Evolutionary conservation across 768 basidiomycete genomes (phyloP).

Genomic region (Rhodocollybia butyracea): DNA sequence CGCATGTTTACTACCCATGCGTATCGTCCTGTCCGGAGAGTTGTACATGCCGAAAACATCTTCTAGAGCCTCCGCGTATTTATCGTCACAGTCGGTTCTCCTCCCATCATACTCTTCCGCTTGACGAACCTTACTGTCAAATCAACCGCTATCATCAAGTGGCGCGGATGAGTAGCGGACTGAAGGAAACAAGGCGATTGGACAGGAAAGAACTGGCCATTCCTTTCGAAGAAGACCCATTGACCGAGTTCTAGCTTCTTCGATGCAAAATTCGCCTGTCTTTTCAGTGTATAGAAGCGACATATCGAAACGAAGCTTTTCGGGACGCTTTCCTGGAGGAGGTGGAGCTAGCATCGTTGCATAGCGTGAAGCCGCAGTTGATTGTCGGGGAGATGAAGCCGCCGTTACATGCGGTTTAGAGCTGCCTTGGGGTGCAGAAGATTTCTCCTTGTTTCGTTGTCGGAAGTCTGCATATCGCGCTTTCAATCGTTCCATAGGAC

Average conservation of each 20-base stretch:
- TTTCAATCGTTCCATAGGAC: slow-evolving; percentile 83
- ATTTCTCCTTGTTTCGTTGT: slow-evolving; percentile 33
- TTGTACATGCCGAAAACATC: slow-evolving; percentile 98
- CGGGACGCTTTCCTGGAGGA: slow-evolving; percentile 64
- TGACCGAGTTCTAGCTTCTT: slow-evolving; percentile 78
- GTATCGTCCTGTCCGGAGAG: slow-evolving; percentile 75
- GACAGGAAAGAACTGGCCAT: slow-evolving; percentile 68
- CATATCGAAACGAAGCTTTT: slow-evolving; percentile 68
- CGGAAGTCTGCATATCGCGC: slow-evolving; percentile 79
- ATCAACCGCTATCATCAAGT: slow-evolving; percentile 56
- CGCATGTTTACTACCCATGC: slow-evolving; percentile 69
- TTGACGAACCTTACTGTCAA: slow-evolving; percentile 36
- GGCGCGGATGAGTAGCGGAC: slow-evolving; percentile 26
- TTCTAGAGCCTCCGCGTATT: slow-evolving; percentile 94
- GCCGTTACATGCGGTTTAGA: slow-evolving; percentile 19
- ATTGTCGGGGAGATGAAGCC: slow-evolving; percentile 26
- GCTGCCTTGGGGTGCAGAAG: slow-evolving; percentile 29
- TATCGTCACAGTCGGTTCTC: slow-evolving; percentile 88
- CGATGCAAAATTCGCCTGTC: slow-evolving; percentile 77
- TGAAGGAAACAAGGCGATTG: slow-evolving; percentile 24
- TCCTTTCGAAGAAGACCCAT: slow-evolving; percentile 84
- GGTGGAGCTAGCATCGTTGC: slow-evolving; percentile 72
- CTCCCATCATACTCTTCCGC: slow-evolving; percentile 41
- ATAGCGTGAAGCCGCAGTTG: slow-evolving; percentile 54
- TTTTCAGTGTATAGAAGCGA: slow-evolving; percentile 72